Percentiles rank a stretch among this genome's conserved stretches.
These are phyloP conservation scores for Pseudogymnoascus sp. DNA, from an alignment of 2,329 filamentous ascomycete genomes.

Conservation along the genomic window DNA sequence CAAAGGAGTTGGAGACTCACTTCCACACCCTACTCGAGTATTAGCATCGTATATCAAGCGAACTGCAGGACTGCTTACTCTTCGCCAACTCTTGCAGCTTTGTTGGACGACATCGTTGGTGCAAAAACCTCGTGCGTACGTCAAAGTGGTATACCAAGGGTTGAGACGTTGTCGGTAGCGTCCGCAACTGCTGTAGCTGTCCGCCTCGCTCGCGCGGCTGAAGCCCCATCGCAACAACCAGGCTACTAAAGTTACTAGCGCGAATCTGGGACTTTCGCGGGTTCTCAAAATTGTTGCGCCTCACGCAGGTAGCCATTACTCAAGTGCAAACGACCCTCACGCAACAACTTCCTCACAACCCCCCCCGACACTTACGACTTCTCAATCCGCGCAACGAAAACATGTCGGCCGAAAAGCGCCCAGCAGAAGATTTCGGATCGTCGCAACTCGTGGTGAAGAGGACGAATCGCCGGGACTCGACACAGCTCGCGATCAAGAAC, in stretches of 20 bases:
- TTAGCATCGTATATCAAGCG: conserved; percentile 19
- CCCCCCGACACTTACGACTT: not conserved
- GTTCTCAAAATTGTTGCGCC: conserved; percentile 9
- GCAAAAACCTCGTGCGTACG: not conserved
- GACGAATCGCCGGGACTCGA: conserved; percentile 55
- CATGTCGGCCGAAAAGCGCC: conserved; percentile 90
- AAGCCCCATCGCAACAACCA: not conserved
- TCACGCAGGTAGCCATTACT: not conserved
- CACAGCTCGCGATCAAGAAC: conserved; percentile 5
- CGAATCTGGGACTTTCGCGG: conserved; percentile 4
- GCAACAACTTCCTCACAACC: not conserved
- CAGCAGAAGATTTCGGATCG: conserved; percentile 72
- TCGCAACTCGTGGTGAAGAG: conserved; percentile 83
- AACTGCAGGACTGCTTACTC: conserved; percentile 49
- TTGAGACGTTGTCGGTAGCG: conserved; percentile 3
- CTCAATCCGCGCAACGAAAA: conserved; percentile 12
- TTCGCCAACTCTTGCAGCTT: conserved; percentile 64
- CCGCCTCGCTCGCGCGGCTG: conserved; percentile 10
- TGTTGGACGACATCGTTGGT: conserved; percentile 48
- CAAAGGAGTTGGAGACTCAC: conserved; percentile 23
- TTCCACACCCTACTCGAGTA: conserved; percentile 30
- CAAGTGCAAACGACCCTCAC: conserved; percentile 4
- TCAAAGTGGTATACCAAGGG: conserved; percentile 1
- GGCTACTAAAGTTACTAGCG: conserved; percentile 3
- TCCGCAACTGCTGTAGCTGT: conserved; percentile 1